A percentile compares a stretch with the other conserved stretches of the same genome.
phyloP scores from a whole-genome alignment of 371 early-diverging fungal genomes.

The Mortierella sp. region DNA sequence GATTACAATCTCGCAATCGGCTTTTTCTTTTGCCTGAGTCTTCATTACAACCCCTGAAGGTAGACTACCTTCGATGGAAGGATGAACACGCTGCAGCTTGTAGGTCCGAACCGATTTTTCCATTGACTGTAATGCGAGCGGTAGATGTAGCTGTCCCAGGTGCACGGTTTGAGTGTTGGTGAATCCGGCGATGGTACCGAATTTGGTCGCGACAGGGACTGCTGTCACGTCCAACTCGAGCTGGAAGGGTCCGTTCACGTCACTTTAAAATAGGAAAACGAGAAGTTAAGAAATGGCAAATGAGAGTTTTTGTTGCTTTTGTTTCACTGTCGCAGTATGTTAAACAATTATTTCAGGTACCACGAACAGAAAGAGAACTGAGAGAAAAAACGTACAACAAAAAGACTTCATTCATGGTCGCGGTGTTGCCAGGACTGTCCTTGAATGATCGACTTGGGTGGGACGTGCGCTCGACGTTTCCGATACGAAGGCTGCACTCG shows the following conservation, averaged over 20 bases:
- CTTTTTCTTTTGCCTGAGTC: conserved; percentile 17
- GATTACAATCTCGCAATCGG: conserved; percentile 44
- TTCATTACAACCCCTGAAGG: neutral
- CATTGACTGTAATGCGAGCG: conserved; percentile 22
- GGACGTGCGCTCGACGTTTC: conserved; percentile 31
- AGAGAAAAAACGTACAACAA: conserved; percentile 27
- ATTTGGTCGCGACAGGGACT: conserved; percentile 32
- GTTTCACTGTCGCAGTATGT: too few species aligned
- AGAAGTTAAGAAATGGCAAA: neutral
- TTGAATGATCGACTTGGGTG: conserved; percentile 44
- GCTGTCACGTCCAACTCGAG: conserved; percentile 32
- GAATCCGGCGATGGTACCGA: conserved; percentile 49
- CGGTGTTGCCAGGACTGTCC: conserved; percentile 46
- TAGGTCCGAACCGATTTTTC: conserved; percentile 33
- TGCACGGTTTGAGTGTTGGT: conserved; percentile 24
- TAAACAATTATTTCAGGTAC: neutral
- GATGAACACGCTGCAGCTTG: conserved; percentile 17
- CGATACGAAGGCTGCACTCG: conserved; percentile 36
- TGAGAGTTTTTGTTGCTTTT: too few species aligned
- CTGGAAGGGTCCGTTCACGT: conserved; percentile 37
- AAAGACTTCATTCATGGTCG: conserved; percentile 48
- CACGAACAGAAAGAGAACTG: neutral
- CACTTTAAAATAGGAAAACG: conserved; percentile 9
- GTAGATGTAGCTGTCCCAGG: conserved; percentile 21
- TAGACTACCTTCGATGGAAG: conserved; percentile 1